Percentiles rank a stretch among this genome's conserved stretches.
These are phyloP conservation scores for Didymella arachidicola DNA, from an alignment of 2,329 filamentous ascomycete species.

Conservation along the genomic window DNA sequence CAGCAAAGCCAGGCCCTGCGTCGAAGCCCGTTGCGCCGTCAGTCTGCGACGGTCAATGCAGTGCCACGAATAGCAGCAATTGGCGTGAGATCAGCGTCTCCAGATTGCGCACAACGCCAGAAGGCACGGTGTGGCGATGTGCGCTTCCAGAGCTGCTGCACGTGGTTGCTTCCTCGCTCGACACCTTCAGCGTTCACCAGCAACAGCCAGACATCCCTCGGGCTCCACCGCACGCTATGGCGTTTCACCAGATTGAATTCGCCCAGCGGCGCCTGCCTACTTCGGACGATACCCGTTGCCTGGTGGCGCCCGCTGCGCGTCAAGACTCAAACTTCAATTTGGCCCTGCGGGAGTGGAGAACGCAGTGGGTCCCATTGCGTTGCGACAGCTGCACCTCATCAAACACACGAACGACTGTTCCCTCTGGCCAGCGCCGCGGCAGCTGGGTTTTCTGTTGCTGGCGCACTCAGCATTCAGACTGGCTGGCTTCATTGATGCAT, in stretches of 20 bases:
- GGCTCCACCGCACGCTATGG: constrained; percentile 19
- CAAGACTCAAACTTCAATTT: constrained; percentile 24
- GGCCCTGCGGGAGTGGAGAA: constrained; percentile 22
- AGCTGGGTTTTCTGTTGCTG: constrained; percentile 21
- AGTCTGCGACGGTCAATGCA: constrained; percentile 13
- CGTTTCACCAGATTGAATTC: constrained; percentile 29
- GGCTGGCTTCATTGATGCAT: constrained; percentile 2
- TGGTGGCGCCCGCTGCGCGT: constrained; percentile 30
- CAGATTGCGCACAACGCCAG: constrained; percentile 3
- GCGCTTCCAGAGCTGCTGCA: neutral
- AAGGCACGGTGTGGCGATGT: constrained; percentile 6
- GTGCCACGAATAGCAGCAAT: constrained; percentile 19
- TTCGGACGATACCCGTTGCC: constrained; percentile 27
- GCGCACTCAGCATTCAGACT: constrained; percentile 2
- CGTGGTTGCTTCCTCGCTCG: neutral
- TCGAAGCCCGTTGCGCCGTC: constrained; percentile 30
- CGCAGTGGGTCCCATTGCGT: constrained; percentile 23
- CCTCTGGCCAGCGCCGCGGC: constrained; percentile 16
- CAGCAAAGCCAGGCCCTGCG: constrained; percentile 31
- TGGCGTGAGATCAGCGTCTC: constrained; percentile 17
- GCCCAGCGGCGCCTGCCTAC: constrained; percentile 28
- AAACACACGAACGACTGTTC: constrained; percentile 43
- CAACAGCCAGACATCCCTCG: constrained; percentile 2
- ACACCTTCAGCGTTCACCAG: neutral
- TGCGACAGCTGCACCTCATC: constrained; percentile 32